Percentiles rank a stretch among this genome's conserved stretches.
These are phyloP conservation scores for Pachysolen tannophilus DNA, from an alignment of 805 yeast species.

Conservation along the genomic window DNA sequence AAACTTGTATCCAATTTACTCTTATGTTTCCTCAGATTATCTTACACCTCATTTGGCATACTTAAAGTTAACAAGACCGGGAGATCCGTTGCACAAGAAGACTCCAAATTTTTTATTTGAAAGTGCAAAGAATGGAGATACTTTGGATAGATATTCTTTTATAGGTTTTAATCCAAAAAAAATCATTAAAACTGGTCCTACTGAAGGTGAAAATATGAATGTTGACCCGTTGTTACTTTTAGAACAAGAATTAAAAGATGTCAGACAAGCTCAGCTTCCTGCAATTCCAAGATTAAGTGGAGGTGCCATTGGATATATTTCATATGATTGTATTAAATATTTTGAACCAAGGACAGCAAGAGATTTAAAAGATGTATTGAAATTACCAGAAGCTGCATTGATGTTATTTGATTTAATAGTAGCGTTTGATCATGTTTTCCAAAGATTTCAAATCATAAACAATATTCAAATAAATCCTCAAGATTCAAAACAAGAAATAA, in stretches of 20 bases:
- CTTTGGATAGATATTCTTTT: constrained; percentile 83
- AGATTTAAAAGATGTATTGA: constrained; percentile 65
- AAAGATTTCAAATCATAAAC: constrained; percentile 83
- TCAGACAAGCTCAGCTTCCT: constrained; percentile 67
- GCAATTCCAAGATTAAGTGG: constrained; percentile 83
- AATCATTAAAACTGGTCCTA: constrained; percentile 75
- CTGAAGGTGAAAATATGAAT: constrained; percentile 45
- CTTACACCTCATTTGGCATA: constrained; percentile 89
- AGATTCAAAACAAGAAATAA: constrained; percentile 25
- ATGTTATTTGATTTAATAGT: constrained; percentile 88
- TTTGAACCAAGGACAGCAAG: constrained; percentile 89
- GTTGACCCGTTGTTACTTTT: constrained; percentile 74
- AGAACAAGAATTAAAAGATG: constrained; percentile 62
- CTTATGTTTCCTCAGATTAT: constrained; percentile 66
- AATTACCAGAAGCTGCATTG: constrained; percentile 85
- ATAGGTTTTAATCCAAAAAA: constrained; percentile 83
- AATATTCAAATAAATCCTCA: constrained; percentile 47
- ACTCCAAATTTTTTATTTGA: constrained; percentile 77
- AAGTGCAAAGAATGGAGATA: constrained; percentile 83
- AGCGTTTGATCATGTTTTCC: constrained; percentile 92
- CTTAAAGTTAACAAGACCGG: constrained; percentile 68
- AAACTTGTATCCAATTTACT: constrained; percentile 77
- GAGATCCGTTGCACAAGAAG: constrained; percentile 39
- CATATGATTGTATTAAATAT: constrained; percentile 94
- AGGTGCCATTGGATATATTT: constrained; percentile 94